Base-by-base conservation (phyloP, 2,329 filamentous ascomycete species). In the Pseudogymnoascus destructans region DNA sequence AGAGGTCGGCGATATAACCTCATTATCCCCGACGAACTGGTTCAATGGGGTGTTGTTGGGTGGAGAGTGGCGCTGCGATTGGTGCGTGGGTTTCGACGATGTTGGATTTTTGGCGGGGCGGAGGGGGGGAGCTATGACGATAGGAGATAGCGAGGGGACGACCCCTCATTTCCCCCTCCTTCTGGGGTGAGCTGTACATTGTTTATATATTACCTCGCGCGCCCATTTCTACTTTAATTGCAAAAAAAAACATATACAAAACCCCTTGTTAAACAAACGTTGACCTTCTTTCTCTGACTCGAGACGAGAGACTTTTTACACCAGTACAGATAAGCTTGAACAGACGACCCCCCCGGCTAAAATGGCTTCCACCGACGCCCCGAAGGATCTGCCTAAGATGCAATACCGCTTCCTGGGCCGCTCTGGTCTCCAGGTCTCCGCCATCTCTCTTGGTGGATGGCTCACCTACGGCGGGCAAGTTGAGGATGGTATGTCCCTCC, bases 381-480 rank as follows among this genome's bases (percentile, higher is more conserved):
- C 74, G 52, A 71, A 73, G 57, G 73, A 72, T 62, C 67, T 72
- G 57, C 74, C 72, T 57, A 72, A 70, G 58, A 88, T 87, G 85
- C 76, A 84, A 66, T 88, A 88, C 71, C 82, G 85, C 64, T 82
- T 81, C 71, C 77, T 89, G 6, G 86, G 86, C 66, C 79, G 79
- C 36, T 85, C 84, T 13, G 86, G 86, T 58, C 77, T 90, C 15
- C 82, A 89, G 69, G 85, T 90, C 32, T 89, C 85, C 25, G 78
- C 82, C 49, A 85, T 90, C 62, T 84, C 83, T 1, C 75, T 90
- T 2, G 86, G 82, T 60, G 80, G 82, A 63, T 85, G 83, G 84
- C 75, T 90, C 57, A 89, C 86, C 0, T 89, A 87, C 63, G 86
- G 86, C 58, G 85, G 85, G 15, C 83, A 87, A 64, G 82, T 88